phyloP scores from a whole-genome alignment of 257 asterid species.

The Solanum etuberosum region DNA sequence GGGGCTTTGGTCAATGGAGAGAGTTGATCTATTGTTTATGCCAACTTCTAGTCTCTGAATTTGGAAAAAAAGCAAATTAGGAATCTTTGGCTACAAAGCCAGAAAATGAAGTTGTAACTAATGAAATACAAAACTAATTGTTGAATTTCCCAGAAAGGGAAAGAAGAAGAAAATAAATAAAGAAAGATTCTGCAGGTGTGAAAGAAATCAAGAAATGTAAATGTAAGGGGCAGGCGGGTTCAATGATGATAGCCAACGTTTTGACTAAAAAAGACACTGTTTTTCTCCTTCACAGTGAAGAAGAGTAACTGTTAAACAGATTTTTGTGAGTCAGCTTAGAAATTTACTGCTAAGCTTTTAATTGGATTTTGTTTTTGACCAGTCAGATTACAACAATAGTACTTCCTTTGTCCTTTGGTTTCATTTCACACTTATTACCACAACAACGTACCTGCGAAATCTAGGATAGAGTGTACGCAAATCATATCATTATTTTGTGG shows the following conservation, averaged over 20 bases:
- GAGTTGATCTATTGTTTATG: not conserved
- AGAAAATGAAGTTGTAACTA: not conserved
- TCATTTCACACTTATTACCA: not conserved
- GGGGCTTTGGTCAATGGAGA: not conserved
- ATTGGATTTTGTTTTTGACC: not conserved
- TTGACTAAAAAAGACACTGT: not conserved
- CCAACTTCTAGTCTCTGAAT: not conserved
- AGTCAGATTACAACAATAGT: not conserved
- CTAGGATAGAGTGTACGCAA: no score
- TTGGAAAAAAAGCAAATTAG: not conserved
- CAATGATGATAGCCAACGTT: not conserved
- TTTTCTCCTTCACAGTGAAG: not conserved
- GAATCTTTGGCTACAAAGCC: not conserved
- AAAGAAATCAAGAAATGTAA: not conserved
- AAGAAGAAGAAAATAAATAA: not conserved
- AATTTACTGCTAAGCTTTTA: not conserved
- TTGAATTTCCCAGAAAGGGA: not conserved
- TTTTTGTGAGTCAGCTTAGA: not conserved
- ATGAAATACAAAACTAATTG: not conserved
- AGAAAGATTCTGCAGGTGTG: not conserved
- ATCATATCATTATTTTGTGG: no score
- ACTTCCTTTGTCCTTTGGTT: not conserved
- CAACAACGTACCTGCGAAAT: no score
- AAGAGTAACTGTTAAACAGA: not conserved
- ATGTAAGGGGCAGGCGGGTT: not conserved